Evolutionary conservation across 1,284 basidiomycete genomes (phyloP).

Genomic region (Apiotrichum sp.): DNA sequence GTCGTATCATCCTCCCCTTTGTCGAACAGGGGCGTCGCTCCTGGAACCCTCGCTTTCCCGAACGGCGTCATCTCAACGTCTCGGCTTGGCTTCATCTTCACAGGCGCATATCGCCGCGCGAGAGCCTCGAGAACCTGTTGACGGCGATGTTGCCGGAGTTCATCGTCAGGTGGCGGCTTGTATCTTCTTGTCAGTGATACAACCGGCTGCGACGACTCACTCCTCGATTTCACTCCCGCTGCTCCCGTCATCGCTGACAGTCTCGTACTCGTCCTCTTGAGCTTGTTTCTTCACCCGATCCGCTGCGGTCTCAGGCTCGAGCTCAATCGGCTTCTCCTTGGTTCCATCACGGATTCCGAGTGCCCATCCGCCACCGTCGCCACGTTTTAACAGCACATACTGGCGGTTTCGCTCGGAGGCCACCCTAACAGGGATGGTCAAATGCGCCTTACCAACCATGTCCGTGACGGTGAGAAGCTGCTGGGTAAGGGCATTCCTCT

Average conservation of each 20-base stretch:
- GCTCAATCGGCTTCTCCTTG: slow-evolving; percentile 74
- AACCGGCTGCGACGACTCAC: neutral
- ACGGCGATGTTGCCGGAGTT: slow-evolving; percentile 62
- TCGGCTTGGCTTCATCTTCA: slow-evolving; percentile 30
- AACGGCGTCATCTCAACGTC: slow-evolving; percentile 34
- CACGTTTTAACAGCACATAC: slow-evolving; percentile 88
- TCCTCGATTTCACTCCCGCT: slow-evolving; percentile 9
- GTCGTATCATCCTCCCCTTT: slow-evolving; percentile 51
- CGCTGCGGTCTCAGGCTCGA: slow-evolving; percentile 47
- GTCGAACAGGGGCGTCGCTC: slow-evolving; percentile 55
- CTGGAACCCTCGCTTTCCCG: slow-evolving; percentile 24
- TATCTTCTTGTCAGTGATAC: slow-evolving; percentile 1
- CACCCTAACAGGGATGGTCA: slow-evolving; percentile 84
- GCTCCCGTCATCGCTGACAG: slow-evolving; percentile 33
- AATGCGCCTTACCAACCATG: slow-evolving; percentile 74
- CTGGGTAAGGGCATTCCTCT: slow-evolving; percentile 88
- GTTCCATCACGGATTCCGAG: slow-evolving; percentile 78
- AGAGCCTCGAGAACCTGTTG: slow-evolving; percentile 63
- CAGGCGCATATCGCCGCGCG: slow-evolving; percentile 54
- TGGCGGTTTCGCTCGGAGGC: slow-evolving; percentile 90
- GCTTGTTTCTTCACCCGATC: slow-evolving; percentile 13
- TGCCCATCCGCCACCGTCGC: slow-evolving; percentile 82
- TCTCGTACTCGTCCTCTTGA: slow-evolving; percentile 23
- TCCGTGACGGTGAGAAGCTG: slow-evolving; percentile 92
- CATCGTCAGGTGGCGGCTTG: slow-evolving; percentile 52